Conservation (phyloP, 257 asterid genomes). For the Dorcoceras hygrometricum region DNA sequence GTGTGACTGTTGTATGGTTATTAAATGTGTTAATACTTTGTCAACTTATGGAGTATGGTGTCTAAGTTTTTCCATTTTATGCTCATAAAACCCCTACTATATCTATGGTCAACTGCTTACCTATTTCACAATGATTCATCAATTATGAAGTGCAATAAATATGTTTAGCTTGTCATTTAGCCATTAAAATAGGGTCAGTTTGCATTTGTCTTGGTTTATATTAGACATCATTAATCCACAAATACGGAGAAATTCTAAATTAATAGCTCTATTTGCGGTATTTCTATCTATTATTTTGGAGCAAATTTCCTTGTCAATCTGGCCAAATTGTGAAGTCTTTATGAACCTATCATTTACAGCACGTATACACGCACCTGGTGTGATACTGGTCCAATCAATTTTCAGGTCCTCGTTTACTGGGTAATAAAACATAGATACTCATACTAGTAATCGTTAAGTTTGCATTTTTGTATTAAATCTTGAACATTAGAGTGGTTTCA, state of each 20-base stretch:
- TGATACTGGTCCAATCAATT: background rate
- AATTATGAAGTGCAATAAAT: background rate
- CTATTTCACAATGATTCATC: too few relatives aligned
- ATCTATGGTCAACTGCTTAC: too few relatives aligned
- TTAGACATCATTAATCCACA: background rate
- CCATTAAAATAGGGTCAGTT: too few relatives aligned
- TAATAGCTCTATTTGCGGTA: too few relatives aligned
- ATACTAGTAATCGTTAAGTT: background rate
- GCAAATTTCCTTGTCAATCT: background rate
- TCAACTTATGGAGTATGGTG: background rate
- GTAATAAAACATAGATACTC: background rate
- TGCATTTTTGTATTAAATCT: background rate
- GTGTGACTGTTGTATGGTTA: background rate
- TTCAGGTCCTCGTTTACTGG: background rate
- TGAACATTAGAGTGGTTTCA: background rate
- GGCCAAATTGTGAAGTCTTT: background rate
- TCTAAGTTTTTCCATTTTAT: too few relatives aligned
- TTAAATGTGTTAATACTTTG: background rate
- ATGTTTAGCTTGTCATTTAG: too few relatives aligned
- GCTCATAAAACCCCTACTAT: too few relatives aligned
- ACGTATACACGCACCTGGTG: background rate
- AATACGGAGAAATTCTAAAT: background rate
- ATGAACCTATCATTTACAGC: background rate
- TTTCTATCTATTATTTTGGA: too few relatives aligned
- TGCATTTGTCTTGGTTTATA: too few relatives aligned